Evolutionary conservation across 352 stramenopile species (phyloP).

Genomic region (Halophytophthora polymorphica): DNA sequence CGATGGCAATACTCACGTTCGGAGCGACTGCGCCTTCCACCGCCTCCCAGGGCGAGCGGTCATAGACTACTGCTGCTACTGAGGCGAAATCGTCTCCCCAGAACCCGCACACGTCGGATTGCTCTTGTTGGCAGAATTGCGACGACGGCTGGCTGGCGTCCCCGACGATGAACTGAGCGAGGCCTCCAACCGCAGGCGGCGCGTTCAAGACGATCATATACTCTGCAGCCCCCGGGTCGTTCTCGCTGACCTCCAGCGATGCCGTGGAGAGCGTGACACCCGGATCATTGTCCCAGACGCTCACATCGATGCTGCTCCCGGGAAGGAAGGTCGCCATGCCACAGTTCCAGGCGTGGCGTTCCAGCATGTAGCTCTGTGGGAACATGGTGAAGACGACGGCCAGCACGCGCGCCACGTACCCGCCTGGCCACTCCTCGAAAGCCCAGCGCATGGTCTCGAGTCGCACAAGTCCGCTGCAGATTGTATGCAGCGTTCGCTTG

Average conservation of each 20-base stretch:
- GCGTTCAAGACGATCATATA: slow-evolving; percentile 74
- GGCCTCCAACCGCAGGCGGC: slow-evolving; percentile 27
- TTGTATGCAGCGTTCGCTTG: slow-evolving; percentile 33
- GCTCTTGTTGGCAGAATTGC: slow-evolving; percentile 25
- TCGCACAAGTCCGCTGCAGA: slow-evolving; percentile 52
- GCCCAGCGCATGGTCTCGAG: slow-evolving; percentile 61
- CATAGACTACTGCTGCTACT: slow-evolving; percentile 34
- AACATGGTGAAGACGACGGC: slow-evolving; percentile 51
- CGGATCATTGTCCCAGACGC: slow-evolving; percentile 77
- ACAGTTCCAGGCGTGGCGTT: slow-evolving; percentile 70
- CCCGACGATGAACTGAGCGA: slow-evolving; percentile 4
- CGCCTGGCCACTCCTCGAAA: slow-evolving; percentile 51
- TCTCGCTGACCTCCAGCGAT: slow-evolving; percentile 37
- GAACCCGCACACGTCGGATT: slow-evolving; percentile 46
- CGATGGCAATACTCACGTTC: slow-evolving; percentile 61
- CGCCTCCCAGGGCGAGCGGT: slow-evolving; percentile 9
- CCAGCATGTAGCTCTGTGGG: slow-evolving; percentile 26
- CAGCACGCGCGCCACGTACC: slow-evolving; percentile 44
- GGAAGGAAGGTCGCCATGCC: slow-evolving; percentile 44
- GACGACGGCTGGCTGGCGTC: slow-evolving; percentile 4
- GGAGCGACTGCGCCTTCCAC: not conserved
- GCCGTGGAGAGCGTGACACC: slow-evolving; percentile 55
- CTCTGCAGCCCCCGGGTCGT: slow-evolving; percentile 2
- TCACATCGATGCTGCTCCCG: slow-evolving; percentile 45
- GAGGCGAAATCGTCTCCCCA: slow-evolving; percentile 33